Evolutionary conservation across 228 moss, liverwort and hornwort genomes (phyloP), one percentile per base, ranked within the genome.

Genomic region (Sphagnum magellanicum): DNA sequence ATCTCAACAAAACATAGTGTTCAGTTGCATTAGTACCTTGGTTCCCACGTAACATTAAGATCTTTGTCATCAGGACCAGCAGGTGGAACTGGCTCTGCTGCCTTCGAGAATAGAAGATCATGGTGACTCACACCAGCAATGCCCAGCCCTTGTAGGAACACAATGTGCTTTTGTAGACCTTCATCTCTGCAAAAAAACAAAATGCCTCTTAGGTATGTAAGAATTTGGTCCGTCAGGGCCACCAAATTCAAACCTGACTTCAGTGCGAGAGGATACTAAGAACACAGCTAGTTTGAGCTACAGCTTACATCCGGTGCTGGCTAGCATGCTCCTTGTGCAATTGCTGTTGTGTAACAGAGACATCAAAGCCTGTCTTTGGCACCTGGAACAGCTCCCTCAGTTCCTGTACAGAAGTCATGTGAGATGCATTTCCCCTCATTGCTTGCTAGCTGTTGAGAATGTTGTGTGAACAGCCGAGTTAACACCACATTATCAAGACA

Each of bases 111-210:
- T 7, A 98, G 89, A 72, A 93, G 73, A 76, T 98, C 98, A 72
- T 98, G 98, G 73, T 98, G 98, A 68, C 94, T 98, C 16, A 98
- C 93, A 32, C 98, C 98, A 58, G 98, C 87, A 65, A 93, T 89
- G 53, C 81, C 79, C 63, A 93, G 60, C 51, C 83, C 76, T 61
- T 89, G 87, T n/a, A 98, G 81, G 68, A 90, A 98, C 10, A 76
- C 73, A 48, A 93, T 89, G 63, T 98, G 93, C 64, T 72, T 72
- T 69, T 94, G 83, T 6, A 98, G 59, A 4, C 73, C 77, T 15
- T 67, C 73, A 67, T 76, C 84, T 67, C 98, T 98, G 84, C 10
- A 63, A 52, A 55, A 55, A 55, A 4, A 8, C 55, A 4, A 55
- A 8, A 55, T 55, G 55, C 9, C 55, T 55, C 55, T 12, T 8